Evolutionary conservation across 768 basidiomycete genomes (phyloP).

Genomic region (Termitomyces sp.): DNA sequence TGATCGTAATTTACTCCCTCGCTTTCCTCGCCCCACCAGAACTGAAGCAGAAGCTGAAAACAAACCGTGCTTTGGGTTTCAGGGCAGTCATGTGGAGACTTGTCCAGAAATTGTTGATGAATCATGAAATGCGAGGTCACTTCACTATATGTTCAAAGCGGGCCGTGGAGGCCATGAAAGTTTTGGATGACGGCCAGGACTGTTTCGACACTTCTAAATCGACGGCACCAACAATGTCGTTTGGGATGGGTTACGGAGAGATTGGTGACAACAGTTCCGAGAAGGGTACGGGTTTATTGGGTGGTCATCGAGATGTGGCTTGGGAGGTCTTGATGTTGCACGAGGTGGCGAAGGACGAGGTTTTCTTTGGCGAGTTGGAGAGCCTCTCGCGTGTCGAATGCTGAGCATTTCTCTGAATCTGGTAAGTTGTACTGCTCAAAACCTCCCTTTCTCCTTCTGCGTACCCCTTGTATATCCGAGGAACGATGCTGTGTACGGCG

Average conservation of each 20-base stretch:
- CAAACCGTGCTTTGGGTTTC: conserved; percentile 64
- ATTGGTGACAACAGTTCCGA: conserved; percentile 62
- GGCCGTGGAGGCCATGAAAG: conserved; percentile 73
- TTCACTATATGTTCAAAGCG: conserved; percentile 59
- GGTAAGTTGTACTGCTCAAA: not conserved
- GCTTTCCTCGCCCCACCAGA: conserved; percentile 78
- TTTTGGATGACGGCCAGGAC: conserved; percentile 75
- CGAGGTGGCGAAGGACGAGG: conserved; percentile 58
- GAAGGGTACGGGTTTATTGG: conserved; percentile 72
- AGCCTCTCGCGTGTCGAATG: conserved; percentile 72
- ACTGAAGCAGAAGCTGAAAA: conserved; percentile 68
- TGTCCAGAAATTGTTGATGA: conserved; percentile 58
- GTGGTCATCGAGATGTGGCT: conserved; percentile 65
- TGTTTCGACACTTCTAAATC: conserved; percentile 66
- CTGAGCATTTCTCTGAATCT: conserved; percentile 36
- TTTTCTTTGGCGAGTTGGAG: conserved; percentile 76
- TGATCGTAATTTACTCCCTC: conserved; percentile 83
- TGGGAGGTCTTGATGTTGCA: conserved; percentile 71
- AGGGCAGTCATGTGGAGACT: conserved; percentile 68
- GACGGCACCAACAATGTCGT: conserved; percentile 59
- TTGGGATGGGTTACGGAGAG: conserved; percentile 86
- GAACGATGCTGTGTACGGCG: conserved; percentile 1
- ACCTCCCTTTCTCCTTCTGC: not conserved
- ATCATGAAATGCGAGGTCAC: conserved; percentile 48
- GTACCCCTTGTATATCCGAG: conserved; percentile 18